phyloP scores from a whole-genome alignment of 768 basidiomycete genomes.

The Xanthoconium purpureum region DNA sequence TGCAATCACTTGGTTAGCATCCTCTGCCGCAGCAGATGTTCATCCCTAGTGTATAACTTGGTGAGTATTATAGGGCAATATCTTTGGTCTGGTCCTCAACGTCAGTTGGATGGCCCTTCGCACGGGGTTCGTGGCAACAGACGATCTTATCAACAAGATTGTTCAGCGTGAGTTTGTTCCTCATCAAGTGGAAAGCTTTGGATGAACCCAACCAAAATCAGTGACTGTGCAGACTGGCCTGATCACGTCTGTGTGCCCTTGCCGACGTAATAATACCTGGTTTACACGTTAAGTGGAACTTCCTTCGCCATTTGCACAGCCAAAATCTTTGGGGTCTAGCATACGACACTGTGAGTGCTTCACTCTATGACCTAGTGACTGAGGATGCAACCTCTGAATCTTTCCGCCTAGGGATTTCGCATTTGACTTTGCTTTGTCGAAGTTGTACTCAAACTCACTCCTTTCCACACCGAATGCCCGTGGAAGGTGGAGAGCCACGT shows the following conservation, averaged over 20 bases:
- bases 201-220: background rate
- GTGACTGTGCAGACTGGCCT: constrained; percentile 32
- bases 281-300: constrained; percentile 9
- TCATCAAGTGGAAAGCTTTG: background rate
- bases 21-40: constrained; percentile 40
- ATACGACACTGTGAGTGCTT: constrained; percentile 2
- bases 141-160: constrained; percentile 38
- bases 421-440: constrained; percentile 27
- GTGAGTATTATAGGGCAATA: constrained; percentile 30
- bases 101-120: constrained; percentile 23
- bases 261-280: constrained; percentile 15
- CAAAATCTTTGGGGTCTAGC: background rate
- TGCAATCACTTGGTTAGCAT: constrained; percentile 41
- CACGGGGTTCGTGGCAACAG: constrained; percentile 41
- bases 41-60: constrained; percentile 41
- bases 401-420: constrained; percentile 10
- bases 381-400: background rate
- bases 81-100: constrained; percentile 2
- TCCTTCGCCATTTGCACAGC: constrained; percentile 1
- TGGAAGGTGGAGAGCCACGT: constrained; percentile 17
- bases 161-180: constrained; percentile 33
- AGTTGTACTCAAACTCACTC: constrained; percentile 26
- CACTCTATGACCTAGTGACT: background rate
- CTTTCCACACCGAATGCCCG: constrained; percentile 26
- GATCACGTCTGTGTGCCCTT: constrained; percentile 1